Evolutionary conservation across 352 stramenopile genomes (phyloP), one percentile per base, ranked within the genome.

Genomic region (Pythium sukuiense): DNA sequence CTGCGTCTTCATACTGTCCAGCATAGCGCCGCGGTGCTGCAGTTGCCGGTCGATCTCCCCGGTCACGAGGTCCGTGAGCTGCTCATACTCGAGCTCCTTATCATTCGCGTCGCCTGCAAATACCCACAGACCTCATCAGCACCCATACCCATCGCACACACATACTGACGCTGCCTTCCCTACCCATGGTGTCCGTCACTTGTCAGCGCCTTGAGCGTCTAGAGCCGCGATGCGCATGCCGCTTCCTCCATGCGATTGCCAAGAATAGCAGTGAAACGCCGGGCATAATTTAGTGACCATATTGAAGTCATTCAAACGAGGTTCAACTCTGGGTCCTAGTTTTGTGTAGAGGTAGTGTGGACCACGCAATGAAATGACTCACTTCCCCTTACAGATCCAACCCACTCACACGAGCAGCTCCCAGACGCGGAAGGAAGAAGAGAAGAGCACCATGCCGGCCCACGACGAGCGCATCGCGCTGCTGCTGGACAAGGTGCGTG

Each of bases 391-490:
- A 16, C 20, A 59, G 65, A 71, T 71, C 65, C 65, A 70, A 64
- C 64, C 57, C 64, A 61, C 46, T 45, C 52, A 48, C 37, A 3
- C 57, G 41, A 46, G 26, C 27, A 55, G 48, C 29, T 41, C 27
- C 9, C 27, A 57, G 30, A 43, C 11, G 30, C 50, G 48, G 24
- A 54, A 55, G 35, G 7, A 12, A 6, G 20, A 11, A 32, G 33
- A 62, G 45, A 55, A 13, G 3, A n/a, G 27, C 50, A 71, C 20
- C 32, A 93, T 93, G 85, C 79, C 79, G 55, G 80, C 63, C 43
- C 85, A 88, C 74, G 81, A 90, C 70, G 81, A 90, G 62, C 86
- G 86, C 53, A 92, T 93, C 72, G 74, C 76, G 69, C 85, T 87
- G 64, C 55, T 93, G 72, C 77, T 93, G 59, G 85, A 93, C 74